Evolutionary conservation across 2,329 filamentous ascomycete species (phyloP).

Genomic region (Cladorrhinum sp.): DNA sequence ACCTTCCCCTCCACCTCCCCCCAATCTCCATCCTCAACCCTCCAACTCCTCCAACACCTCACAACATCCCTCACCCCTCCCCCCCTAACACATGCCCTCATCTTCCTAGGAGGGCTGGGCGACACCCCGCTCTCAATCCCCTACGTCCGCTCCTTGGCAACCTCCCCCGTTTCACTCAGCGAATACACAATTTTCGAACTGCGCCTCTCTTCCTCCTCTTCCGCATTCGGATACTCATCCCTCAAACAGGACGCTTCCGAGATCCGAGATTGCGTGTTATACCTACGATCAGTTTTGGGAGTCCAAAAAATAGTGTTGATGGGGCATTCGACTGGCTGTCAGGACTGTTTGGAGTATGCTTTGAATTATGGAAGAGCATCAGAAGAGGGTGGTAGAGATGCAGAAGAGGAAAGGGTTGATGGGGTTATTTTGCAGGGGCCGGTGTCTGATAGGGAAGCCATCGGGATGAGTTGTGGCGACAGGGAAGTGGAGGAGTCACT

Average conservation of each 20-base stretch:
- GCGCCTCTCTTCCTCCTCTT: constrained; percentile 53
- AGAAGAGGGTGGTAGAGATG: too few species aligned
- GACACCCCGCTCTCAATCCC: constrained; percentile 66
- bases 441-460: constrained; percentile 70
- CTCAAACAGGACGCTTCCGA: constrained; percentile 53
- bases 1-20: constrained; percentile 43
- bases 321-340: constrained; percentile 58
- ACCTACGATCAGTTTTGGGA: constrained; percentile 47
- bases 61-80: constrained; percentile 18
- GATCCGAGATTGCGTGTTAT: constrained; percentile 50
- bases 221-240: constrained; percentile 49
- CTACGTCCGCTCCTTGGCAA: constrained; percentile 47
- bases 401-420: constrained; percentile 57
- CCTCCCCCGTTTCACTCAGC: constrained; percentile 37
- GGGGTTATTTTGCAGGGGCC: constrained; percentile 78
- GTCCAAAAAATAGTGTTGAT: constrained; percentile 52
- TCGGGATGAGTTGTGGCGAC: constrained; percentile 45
- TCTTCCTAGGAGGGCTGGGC: constrained; percentile 68
- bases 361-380: constrained; percentile 12
- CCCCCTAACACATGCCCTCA: constrained; percentile 52
- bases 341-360: constrained; percentile 58
- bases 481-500: constrained; percentile 44
- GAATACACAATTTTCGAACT: constrained; percentile 55
- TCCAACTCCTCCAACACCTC: constrained; percentile 20
- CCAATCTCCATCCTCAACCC: constrained; percentile 34